These are phyloP conservation scores for Saccharomycopsis hybrid DNA, from an alignment of 1,139 yeast species.

Conservation along the genomic window DNA sequence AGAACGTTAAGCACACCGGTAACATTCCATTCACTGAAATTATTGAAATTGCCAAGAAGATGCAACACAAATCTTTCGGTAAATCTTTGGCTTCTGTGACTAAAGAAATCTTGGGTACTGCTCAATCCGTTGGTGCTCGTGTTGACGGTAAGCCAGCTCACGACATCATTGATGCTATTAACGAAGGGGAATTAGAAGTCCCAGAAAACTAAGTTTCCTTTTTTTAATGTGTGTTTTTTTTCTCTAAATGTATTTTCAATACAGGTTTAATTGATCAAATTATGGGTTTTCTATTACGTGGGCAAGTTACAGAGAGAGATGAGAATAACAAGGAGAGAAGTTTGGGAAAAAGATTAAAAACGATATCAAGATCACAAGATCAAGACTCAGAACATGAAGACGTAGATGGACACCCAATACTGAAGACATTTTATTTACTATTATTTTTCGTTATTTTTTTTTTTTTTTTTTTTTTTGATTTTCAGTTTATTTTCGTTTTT, in stretches of 20 bases:
- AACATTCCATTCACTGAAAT: constrained; percentile 97
- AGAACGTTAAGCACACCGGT: constrained; percentile 99
- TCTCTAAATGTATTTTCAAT: constrained; percentile 14
- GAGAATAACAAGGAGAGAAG: no score
- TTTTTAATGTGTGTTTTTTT: no score
- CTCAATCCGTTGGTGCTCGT: constrained; percentile 98
- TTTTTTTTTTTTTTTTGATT: no score
- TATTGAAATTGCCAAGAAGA: constrained; percentile 94
- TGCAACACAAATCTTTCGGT: constrained; percentile 97
- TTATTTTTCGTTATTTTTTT: background rate
- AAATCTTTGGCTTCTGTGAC: constrained; percentile 94
- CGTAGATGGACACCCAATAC: no score
- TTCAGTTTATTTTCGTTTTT: background rate
- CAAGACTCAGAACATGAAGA: no score
- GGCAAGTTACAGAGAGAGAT: no score
- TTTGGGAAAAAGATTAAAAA: no score
- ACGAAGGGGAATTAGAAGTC: constrained; percentile 93
- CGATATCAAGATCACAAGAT: no score
- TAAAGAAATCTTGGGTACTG: constrained; percentile 99
- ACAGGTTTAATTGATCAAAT: constrained; percentile 12
- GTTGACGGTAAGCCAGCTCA: constrained; percentile 99
- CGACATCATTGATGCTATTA: constrained; percentile 95
- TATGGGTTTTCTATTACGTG: no score
- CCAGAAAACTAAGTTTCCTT: constrained; percentile 31
- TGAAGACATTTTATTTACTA: no score